Conservation (phyloP, 179 eudicot species). For the Spinacia oleracea region DNA sequence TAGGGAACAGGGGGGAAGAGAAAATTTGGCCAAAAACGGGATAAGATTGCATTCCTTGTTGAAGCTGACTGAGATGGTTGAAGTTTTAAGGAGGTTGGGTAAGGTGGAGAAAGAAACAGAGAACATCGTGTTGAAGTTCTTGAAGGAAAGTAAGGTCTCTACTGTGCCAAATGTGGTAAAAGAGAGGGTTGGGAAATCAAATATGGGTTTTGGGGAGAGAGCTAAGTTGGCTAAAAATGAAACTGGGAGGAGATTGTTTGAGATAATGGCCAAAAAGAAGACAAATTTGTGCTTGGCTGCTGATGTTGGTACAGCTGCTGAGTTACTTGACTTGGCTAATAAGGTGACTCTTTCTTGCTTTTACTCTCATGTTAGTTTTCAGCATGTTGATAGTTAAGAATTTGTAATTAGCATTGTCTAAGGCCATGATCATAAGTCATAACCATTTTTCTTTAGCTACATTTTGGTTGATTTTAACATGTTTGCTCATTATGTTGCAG, state of each 20-base stretch:
- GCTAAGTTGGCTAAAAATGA: constrained; percentile 72
- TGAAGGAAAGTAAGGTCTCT: constrained; percentile 65
- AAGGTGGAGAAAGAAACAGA: constrained; percentile 79
- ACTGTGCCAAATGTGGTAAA: constrained; percentile 42
- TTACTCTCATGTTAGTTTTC: background rate
- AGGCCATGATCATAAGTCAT: background rate
- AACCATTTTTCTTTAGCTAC: background rate
- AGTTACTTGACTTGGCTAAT: constrained; percentile 77
- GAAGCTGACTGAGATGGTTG: constrained; percentile 85
- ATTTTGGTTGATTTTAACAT: background rate
- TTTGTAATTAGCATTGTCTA: background rate
- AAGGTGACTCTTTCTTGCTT: constrained; percentile 44
- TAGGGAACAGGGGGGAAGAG: constrained; percentile 94
- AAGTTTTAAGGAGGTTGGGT: constrained; percentile 70
- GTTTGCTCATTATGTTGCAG: constrained; percentile 36
- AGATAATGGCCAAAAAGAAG: constrained; percentile 78
- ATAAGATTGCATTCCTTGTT: constrained; percentile 75
- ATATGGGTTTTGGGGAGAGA: constrained; percentile 65
- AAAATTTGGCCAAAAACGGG: constrained; percentile 73
- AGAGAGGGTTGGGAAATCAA: constrained; percentile 26
- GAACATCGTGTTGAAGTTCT: constrained; percentile 67
- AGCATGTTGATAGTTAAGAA: background rate
- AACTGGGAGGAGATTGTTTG: constrained; percentile 78
- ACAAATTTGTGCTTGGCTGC: constrained; percentile 89
- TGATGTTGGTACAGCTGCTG: constrained; percentile 81